Conservation (phyloP, 1,284 basidiomycete species). For the Ustilago shanxiensis region DNA sequence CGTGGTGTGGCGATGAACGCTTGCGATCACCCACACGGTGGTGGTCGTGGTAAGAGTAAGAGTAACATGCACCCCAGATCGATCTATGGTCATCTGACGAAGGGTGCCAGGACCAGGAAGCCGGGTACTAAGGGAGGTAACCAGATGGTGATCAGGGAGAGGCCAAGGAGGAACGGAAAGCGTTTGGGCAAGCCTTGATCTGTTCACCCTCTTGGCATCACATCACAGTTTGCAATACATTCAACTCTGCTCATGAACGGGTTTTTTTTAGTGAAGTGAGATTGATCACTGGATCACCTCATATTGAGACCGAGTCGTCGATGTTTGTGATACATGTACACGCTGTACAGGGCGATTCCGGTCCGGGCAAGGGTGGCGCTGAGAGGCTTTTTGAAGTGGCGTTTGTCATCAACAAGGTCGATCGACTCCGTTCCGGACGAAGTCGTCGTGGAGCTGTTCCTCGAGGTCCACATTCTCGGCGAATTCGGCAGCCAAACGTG, state of each 20-base stretch:
- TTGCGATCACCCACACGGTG: conserved; percentile 95
- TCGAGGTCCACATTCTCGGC: background rate
- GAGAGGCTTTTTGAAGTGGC: too few relatives aligned
- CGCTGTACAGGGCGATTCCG: too few relatives aligned
- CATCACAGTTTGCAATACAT: too few relatives aligned
- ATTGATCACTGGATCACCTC: too few relatives aligned
- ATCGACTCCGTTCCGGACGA: too few relatives aligned
- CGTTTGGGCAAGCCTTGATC: conserved; percentile 62
- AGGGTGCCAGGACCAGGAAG: conserved; percentile 91
- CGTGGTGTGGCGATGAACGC: conserved; percentile 99
- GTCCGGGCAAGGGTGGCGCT: too few relatives aligned
- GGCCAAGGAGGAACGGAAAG: conserved; percentile 86
- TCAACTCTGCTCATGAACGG: too few relatives aligned
- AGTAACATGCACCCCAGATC: conserved; percentile 77
- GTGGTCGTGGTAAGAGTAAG: conserved; percentile 97
- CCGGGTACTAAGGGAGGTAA: conserved; percentile 87
- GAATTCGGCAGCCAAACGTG: background rate
- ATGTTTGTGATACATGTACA: too few relatives aligned
- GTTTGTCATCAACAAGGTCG: too few relatives aligned
- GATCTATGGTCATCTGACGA: conserved; percentile 90
- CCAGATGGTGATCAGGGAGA: conserved; percentile 90
- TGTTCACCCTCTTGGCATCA: background rate
- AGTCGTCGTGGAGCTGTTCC: background rate
- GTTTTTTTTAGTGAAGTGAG: too few relatives aligned
- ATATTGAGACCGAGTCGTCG: too few relatives aligned